Percentiles rank a stretch among this genome's conserved stretches.
These are phyloP conservation scores for Globisporangium irregulare DNA, from an alignment of 352 stramenopile genomes.

Conservation along the genomic window DNA sequence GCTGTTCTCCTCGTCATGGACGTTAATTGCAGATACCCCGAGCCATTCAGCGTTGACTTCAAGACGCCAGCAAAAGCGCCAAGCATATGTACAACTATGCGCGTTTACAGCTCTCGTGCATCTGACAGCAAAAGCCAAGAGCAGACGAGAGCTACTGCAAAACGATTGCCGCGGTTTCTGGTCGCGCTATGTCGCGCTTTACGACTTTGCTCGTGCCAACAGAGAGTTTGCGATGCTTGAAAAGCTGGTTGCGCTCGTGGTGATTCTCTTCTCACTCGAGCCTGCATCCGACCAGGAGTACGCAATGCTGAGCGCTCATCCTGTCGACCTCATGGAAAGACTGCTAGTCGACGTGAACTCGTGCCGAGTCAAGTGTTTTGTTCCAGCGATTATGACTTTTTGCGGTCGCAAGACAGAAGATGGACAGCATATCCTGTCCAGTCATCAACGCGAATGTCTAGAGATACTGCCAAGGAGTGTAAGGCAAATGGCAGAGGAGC, in stretches of 20 bases:
- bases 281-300: not conserved
- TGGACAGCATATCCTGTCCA: not conserved
- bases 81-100: not conserved
- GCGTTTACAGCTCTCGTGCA: not conserved
- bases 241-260: not conserved
- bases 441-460: not conserved
- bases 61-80: not conserved
- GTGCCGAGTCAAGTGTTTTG: not conserved
- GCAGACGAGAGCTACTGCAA: not conserved
- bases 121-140: not conserved
- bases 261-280: not conserved
- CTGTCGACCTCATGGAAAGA: not conserved
- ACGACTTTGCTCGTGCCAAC: not conserved
- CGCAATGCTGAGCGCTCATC: not conserved
- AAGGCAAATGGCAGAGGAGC: not conserved
- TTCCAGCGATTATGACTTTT: not conserved
- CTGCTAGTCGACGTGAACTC: not conserved
- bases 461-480: not conserved
- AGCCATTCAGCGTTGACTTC: not conserved
- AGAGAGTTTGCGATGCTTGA: not conserved
- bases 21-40: not conserved
- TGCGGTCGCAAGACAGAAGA: not conserved
- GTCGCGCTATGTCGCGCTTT: not conserved
- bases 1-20: not conserved
- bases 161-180: not conserved